Percentiles rank a stretch among this genome's conserved stretches.
These are phyloP conservation scores for Phytophthora sp. DNA, from an alignment of 352 stramenopile species.

Conservation along the genomic window DNA sequence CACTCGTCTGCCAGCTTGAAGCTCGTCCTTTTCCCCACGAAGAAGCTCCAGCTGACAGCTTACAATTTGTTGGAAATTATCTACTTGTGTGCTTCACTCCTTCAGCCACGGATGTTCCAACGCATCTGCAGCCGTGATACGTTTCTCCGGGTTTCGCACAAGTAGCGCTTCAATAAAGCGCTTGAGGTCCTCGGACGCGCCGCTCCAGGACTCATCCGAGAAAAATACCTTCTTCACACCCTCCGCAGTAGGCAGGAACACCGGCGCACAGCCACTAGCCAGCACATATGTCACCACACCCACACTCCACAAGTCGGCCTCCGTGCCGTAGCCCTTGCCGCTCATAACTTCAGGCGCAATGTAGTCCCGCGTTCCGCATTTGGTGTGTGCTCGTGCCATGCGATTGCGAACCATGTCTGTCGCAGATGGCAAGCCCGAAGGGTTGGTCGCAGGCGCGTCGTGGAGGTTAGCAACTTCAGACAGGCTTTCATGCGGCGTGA, in stretches of 20 bases:
- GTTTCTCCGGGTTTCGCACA: constrained; percentile 79
- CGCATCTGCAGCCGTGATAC: constrained; percentile 68
- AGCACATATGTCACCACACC: constrained; percentile 93
- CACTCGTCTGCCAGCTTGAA: constrained; percentile 7
- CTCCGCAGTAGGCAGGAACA: constrained; percentile 68
- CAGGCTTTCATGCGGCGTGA: constrained; percentile 78
- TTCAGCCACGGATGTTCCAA: constrained; percentile 80
- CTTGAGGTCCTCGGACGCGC: constrained; percentile 64
- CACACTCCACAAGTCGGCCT: constrained; percentile 94
- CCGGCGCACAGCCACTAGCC: constrained; percentile 78
- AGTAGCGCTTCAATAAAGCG: constrained; percentile 75
- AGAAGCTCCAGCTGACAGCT: constrained; percentile 12
- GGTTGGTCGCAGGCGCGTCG: constrained; percentile 24
- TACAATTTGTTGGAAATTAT: constrained; percentile 12
- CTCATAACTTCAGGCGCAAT: constrained; percentile 86
- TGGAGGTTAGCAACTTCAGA: constrained; percentile 70
- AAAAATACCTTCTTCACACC: constrained; percentile 82
- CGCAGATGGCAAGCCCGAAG: constrained; percentile 18
- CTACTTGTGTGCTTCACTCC: constrained; percentile 25
- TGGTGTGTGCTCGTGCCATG: constrained; percentile 79
- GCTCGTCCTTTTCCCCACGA: constrained; percentile 12
- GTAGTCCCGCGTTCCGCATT: constrained; percentile 85
- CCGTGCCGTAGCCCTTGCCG: constrained; percentile 93
- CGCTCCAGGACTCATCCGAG: constrained; percentile 68
- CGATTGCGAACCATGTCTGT: constrained; percentile 61